These are phyloP conservation scores for Rostrohypoxylon terebratum DNA, from an alignment of 495 filamentous ascomycete genomes.

Conservation along the genomic window DNA sequence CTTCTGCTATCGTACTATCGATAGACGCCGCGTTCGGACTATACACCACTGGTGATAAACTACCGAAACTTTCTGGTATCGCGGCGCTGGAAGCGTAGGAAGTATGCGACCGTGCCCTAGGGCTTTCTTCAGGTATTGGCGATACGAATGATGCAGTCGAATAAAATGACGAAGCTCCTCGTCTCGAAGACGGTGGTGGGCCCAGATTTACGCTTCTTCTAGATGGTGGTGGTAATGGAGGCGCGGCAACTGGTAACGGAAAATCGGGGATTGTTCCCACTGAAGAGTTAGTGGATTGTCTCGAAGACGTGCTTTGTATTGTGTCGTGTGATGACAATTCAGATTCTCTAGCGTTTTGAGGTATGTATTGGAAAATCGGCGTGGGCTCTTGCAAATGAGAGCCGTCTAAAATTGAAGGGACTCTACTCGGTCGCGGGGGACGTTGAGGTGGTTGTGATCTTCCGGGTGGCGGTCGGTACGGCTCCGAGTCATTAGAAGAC, in stretches of 20 bases:
- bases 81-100: constrained; percentile 86
- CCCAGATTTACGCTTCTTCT: constrained; percentile 69
- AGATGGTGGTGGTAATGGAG: constrained; percentile 51
- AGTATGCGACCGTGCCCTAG: constrained; percentile 68
- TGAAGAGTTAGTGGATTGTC: constrained; percentile 67
- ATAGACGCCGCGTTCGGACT: constrained; percentile 59
- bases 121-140: constrained; percentile 87
- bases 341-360: constrained; percentile 51
- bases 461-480: constrained; percentile 62
- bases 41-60: constrained; percentile 51
- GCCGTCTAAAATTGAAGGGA: constrained; percentile 64
- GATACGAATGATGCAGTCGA: constrained; percentile 82
- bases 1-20: constrained; percentile 63
- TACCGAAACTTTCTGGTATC: constrained; percentile 77
- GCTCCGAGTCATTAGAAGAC: constrained; percentile 50
- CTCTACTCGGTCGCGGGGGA: constrained; percentile 73
- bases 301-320: constrained; percentile 56
- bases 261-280: constrained; percentile 72
- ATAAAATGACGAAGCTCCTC: constrained; percentile 78
- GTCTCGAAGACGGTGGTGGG: constrained; percentile 74
- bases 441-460: constrained; percentile 72
- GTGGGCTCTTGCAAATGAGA: constrained; percentile 63
- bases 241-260: constrained; percentile 61
- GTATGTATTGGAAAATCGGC: constrained; percentile 64
- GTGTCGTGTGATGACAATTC: constrained; percentile 53